Evolutionary conservation across 805 yeast species (phyloP).

Genomic region (Yarrowia hollandica): DNA sequence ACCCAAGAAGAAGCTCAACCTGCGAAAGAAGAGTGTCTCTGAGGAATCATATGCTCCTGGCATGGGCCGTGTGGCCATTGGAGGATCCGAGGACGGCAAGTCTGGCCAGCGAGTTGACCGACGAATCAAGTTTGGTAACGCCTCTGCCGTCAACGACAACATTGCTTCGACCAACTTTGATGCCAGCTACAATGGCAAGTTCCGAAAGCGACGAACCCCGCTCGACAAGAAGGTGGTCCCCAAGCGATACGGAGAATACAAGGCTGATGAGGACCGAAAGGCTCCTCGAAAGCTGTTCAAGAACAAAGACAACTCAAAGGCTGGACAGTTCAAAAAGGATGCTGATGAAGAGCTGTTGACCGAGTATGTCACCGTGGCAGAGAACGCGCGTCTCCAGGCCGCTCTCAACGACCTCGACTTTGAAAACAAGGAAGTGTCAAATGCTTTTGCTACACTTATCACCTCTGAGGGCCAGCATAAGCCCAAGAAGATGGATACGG

Average conservation of each 20-base stretch:
- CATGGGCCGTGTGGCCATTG: neutral
- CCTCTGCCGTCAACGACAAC: conserved; percentile 9
- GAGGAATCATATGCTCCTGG: conserved; percentile 17
- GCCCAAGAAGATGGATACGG: conserved; percentile 4
- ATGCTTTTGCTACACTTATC: conserved; percentile 20
- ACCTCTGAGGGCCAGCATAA: conserved; percentile 16
- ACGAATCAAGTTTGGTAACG: conserved; percentile 7
- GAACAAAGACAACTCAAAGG: neutral
- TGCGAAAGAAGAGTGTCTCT: conserved; percentile 1
- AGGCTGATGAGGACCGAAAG: conserved; percentile 25
- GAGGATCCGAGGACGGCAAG: neutral
- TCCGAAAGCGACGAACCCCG: conserved; percentile 13
- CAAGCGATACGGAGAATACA: conserved; percentile 14
- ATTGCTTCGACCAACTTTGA: conserved; percentile 12
- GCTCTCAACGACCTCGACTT: conserved; percentile 4
- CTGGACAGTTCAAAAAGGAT: neutral
- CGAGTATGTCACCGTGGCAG: neutral
- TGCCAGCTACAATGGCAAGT: neutral
- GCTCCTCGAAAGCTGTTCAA: conserved; percentile 27
- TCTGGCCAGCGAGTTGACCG: neutral
- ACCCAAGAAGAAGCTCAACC: conserved; percentile 21
- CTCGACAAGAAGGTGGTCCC: conserved; percentile 25
- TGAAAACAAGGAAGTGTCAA: conserved; percentile 1
- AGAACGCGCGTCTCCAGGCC: conserved; percentile 10
- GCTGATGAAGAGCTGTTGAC: neutral